Evolutionary conservation across 192 early-diverging fungal species (phyloP).

Genomic region (Coemansia sp.): DNA sequence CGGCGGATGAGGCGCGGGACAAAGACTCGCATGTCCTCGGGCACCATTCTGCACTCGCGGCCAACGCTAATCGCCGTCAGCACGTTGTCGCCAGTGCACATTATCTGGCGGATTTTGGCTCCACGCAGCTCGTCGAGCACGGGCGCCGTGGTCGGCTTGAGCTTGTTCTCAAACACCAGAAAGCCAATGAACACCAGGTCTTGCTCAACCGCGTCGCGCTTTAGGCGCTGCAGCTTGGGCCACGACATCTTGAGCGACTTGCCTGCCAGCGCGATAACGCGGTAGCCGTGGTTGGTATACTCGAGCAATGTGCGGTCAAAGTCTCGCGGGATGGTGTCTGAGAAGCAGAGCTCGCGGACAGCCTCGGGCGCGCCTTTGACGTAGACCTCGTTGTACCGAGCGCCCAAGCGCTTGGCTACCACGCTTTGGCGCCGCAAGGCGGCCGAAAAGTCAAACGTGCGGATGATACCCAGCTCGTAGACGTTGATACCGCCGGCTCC

Average conservation of each 20-base stretch:
- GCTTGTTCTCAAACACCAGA: slow-evolving; percentile 98
- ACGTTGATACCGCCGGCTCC: slow-evolving; percentile 39
- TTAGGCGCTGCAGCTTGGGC: slow-evolving; percentile 72
- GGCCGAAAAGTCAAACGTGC: slow-evolving; percentile 94
- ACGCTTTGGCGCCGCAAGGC: slow-evolving; percentile 91
- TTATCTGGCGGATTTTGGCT: slow-evolving; percentile 91
- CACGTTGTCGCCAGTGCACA: slow-evolving; percentile 99
- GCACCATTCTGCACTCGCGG: slow-evolving; percentile 90
- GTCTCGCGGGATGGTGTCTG: slow-evolving; percentile 83
- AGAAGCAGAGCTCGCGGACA: slow-evolving; percentile 84
- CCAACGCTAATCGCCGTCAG: slow-evolving; percentile 95
- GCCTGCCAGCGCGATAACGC: slow-evolving; percentile 93
- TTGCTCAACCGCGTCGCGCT: slow-evolving; percentile 84
- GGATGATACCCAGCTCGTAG: slow-evolving; percentile 79
- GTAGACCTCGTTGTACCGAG: slow-evolving; percentile 68
- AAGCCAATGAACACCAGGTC: slow-evolving; percentile 92
- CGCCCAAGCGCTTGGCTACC: slow-evolving; percentile 74
- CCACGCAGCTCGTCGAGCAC: slow-evolving; percentile 77
- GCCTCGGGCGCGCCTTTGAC: slow-evolving; percentile 99
- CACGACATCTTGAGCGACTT: slow-evolving; percentile 72
- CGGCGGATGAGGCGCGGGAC: slow-evolving; percentile 71
- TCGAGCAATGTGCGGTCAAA: slow-evolving; percentile 78
- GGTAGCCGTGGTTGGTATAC: slow-evolving; percentile 96
- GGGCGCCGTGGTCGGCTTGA: slow-evolving; percentile 83
- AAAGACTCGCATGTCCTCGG: slow-evolving; percentile 72